A percentile compares a stretch with the other conserved stretches of the same genome.
Evolutionary conservation across 768 basidiomycete genomes (phyloP).

Genomic region (Mycena amicta): DNA sequence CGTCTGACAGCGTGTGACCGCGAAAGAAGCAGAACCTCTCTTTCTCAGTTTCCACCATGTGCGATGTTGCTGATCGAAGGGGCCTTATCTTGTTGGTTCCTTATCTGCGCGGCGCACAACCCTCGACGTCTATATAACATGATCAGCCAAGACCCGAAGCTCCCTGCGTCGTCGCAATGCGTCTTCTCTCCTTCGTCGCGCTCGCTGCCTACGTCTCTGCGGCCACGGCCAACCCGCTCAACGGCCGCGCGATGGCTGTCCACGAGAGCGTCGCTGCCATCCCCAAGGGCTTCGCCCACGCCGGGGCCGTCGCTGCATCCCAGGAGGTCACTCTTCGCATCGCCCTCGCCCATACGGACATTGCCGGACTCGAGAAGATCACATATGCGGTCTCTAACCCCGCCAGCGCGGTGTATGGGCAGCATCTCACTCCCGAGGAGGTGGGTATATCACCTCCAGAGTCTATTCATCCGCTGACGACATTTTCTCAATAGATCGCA

Average conservation of each 20-base stretch:
- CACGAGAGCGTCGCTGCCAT: slow-evolving; percentile 9
- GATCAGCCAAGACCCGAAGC: not conserved
- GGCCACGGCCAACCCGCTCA: not conserved
- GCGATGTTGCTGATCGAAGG: too few relatives aligned
- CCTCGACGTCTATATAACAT: not conserved
- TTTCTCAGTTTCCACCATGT: too few relatives aligned
- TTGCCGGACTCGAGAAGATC: slow-evolving; percentile 30
- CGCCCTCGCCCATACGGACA: slow-evolving; percentile 23
- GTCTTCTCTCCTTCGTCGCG: slow-evolving; percentile 1
- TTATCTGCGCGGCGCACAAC: not conserved
- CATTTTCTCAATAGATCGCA: not conserved
- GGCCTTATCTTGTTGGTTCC: not conserved
- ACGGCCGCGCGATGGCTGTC: slow-evolving; percentile 7
- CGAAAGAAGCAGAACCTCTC: too few relatives aligned
- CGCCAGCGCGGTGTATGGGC: slow-evolving; percentile 32
- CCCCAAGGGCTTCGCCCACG: slow-evolving; percentile 10
- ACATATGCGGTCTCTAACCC: slow-evolving; percentile 38
- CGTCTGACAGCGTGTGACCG: too few relatives aligned
- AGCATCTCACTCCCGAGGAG: slow-evolving; percentile 44
- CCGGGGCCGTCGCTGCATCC: not conserved
- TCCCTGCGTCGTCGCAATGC: slow-evolving; percentile 9
- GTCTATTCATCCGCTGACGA: not conserved
- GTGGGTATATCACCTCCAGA: slow-evolving; percentile 32
- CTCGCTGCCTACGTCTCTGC: not conserved
- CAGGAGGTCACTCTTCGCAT: slow-evolving; percentile 32